Evolutionary conservation across 2,329 filamentous ascomycete genomes (phyloP), one percentile per base, ranked within the genome.

Genomic region (Scedosporium apiospermum): DNA sequence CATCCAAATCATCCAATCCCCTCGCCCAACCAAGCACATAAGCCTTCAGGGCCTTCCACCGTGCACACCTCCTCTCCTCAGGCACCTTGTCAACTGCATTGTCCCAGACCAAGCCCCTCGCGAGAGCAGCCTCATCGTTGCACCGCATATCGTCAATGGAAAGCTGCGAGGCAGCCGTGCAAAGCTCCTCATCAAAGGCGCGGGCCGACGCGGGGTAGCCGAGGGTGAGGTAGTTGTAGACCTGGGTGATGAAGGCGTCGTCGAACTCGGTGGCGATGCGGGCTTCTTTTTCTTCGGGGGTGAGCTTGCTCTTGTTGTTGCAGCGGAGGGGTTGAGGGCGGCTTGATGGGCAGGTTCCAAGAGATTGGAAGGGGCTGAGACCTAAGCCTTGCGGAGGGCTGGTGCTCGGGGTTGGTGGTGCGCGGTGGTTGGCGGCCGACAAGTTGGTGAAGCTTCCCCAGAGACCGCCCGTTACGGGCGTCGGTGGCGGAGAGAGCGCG

Each of bases 191-290:
- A 70, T 98, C 93, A 70, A 90, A 98, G 44, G 85, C 82, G 23
- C 88, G 85, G 10, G 93, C 93, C 69, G 92, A 86, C 41, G 90
- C 88, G 3, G 93, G 93, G 73, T 97, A 97, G 4, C 93, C 93
- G 4, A 98, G 82, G 0, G 91, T 96, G 16, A 98, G 81, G 74
- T 98, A 98, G 74, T 98, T 97, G 81, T 96, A 98, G 6, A 98
- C 93, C 74, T 98, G 93, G 0, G 93, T 96, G 63, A 97, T 86
- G 72, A 97, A 96, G 3, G 80, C 80, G 71, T 96, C 91, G 65
- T 88, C 81, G 69, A 95, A 96, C 73, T 96, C 92, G 61, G 75
- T 74, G 3, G 76, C 71, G 64, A 86, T 83, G 68, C 80, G 80
- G 1, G 75, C 74, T 67, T 84, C 77, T 70, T 82, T 82, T 66